Evolutionary conservation across 164 flowering plant genomes (phyloP).

Genomic region (Aristolochia californica): DNA sequence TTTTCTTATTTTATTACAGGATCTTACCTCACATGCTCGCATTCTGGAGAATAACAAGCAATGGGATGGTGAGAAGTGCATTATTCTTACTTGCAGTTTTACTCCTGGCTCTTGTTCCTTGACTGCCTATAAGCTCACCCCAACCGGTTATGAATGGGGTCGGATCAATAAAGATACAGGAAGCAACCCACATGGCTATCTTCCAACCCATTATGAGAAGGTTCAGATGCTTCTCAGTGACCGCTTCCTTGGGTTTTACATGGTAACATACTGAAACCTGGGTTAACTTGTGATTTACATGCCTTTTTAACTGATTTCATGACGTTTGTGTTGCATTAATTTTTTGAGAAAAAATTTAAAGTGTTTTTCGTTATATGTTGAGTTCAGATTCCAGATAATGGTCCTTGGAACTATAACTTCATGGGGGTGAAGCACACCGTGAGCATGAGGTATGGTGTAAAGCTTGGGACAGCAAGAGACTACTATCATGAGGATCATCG

Average conservation of each 20-base stretch:
- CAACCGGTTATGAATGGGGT: constrained; percentile 98
- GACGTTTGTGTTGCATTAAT: no score
- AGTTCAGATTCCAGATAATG: constrained; percentile 76
- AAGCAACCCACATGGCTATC: constrained; percentile 94
- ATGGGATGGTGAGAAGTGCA: constrained; percentile 99
- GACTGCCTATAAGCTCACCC: constrained; percentile 96
- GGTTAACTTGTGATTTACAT: no score
- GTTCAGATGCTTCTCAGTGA: constrained; percentile 99
- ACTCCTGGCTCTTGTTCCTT: constrained; percentile 99
- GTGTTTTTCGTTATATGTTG: neutral
- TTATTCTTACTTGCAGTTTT: constrained; percentile 93
- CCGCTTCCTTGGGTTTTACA: constrained; percentile 95
- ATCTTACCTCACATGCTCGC: constrained; percentile 80
- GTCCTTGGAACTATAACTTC: constrained; percentile 98
- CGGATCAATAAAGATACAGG: constrained; percentile 88
- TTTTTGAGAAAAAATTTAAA: no score
- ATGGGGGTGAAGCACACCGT: constrained; percentile 94
- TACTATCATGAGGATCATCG: constrained; percentile 93
- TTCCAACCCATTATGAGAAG: constrained; percentile 98
- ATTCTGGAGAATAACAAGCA: constrained; percentile 84
- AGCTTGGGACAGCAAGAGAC: constrained; percentile 84
- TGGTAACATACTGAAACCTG: constrained; percentile 40
- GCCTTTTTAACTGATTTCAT: no score
- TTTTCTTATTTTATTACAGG: constrained; percentile 34
- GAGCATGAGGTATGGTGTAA: constrained; percentile 81